Conservation (phyloP, 352 stramenopile genomes). For the Globisporangium sylvaticum region DNA sequence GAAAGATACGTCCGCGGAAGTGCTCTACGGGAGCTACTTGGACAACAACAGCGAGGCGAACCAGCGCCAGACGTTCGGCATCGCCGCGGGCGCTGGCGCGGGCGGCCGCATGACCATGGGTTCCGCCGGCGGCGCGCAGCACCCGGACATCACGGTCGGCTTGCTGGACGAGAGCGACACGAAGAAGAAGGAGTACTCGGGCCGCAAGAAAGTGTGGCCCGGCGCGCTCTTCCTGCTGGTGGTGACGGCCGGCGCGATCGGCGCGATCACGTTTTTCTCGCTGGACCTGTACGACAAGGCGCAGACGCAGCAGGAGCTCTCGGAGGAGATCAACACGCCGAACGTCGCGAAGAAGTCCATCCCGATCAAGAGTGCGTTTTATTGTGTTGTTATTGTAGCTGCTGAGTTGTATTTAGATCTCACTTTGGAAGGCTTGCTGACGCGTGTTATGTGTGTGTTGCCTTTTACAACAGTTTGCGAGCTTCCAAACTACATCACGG, state of each 20-base stretch:
- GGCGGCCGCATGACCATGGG: slow-evolving; percentile 16
- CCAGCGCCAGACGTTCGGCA: slow-evolving; percentile 16
- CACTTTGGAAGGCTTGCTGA: neutral
- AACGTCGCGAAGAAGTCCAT: slow-evolving; percentile 28
- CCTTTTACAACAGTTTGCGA: slow-evolving; percentile 41
- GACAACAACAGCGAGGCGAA: slow-evolving; percentile 31
- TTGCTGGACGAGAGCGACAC: slow-evolving; percentile 46
- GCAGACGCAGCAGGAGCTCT: slow-evolving; percentile 62
- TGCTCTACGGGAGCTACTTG: slow-evolving; percentile 73
- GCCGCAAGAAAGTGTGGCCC: slow-evolving; percentile 76
- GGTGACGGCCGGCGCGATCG: slow-evolving; percentile 38
- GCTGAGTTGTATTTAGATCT: neutral
- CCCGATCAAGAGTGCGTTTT: slow-evolving; percentile 39
- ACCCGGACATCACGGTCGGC: slow-evolving; percentile 75
- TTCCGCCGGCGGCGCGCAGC: slow-evolving; percentile 11
- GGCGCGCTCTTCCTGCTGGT: slow-evolving; percentile 69
- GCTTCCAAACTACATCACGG: slow-evolving; percentile 65
- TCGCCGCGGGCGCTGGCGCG: neutral
- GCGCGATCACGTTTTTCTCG: slow-evolving; percentile 63
- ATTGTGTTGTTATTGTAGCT: neutral
- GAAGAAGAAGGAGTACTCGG: slow-evolving; percentile 48
- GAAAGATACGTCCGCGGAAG: slow-evolving; percentile 66
- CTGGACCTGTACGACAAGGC: slow-evolving; percentile 52
- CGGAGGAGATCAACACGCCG: slow-evolving; percentile 38
- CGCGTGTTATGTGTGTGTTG: neutral